Evolutionary conservation across 139 green algal species (phyloP), one percentile per base, ranked within the genome.

Genomic region (Haematococcus sp.): DNA sequence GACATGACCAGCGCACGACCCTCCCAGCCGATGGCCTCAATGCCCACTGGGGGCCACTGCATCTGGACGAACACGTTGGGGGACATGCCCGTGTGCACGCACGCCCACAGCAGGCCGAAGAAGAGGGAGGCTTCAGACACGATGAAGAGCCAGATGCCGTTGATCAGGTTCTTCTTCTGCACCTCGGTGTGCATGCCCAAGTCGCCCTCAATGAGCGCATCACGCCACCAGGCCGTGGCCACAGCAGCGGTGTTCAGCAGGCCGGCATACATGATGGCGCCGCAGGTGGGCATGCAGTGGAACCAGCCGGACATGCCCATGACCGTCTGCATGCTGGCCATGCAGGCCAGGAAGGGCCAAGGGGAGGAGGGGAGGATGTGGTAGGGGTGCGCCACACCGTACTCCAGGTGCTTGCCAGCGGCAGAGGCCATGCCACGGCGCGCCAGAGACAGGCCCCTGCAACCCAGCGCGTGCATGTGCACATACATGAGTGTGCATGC

Each of bases 151-250:
- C 80, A 86, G 51, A 86, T 64, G 51, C 80, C 80, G 4, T 32
- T 75, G 16, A 86, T 68, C 23, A 86, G 34, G 75, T 86, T 86
- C 28, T 70, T 71, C 70, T 81, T 81, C 2, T 79, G 68, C 64
- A 82, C 59, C 75, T 86, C 80, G 2, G 75, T 80, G 80, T 86
- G 80, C 80, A 86, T 86, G 71, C 80, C 80, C 75, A 81, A 76
- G 68, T 86, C 80, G 25, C 58, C 68, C 80, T 86, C 80, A 46
- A 86, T 86, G 71, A 73, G 70, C 68, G 75, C 82, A 55, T 86
- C 80, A 60, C 80, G 75, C 80, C 80, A 86, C 80, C 80, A 86
- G 27, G 80, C 72, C 23, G 59, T 68, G 44, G 75, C 75, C 3
- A 76, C 80, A 33, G 51, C 54, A 27, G 65, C 43, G 0, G 30